Evolutionary conservation across 192 early-diverging fungal species (phyloP).

Genomic region (Mortierella hygrophila): DNA sequence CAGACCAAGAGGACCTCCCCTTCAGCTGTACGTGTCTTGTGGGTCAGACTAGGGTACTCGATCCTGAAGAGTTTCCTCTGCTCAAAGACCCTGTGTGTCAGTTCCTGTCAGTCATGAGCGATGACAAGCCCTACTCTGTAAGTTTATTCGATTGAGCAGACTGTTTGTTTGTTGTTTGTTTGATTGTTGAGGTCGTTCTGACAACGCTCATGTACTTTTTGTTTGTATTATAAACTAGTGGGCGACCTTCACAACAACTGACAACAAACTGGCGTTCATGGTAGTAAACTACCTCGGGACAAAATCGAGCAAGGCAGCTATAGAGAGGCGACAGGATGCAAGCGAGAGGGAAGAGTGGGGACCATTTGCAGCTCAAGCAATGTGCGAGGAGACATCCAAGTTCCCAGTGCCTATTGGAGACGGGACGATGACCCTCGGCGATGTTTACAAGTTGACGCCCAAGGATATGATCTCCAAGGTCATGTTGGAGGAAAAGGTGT

Average conservation of each 20-base stretch:
- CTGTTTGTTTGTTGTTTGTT: not conserved
- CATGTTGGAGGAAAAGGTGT: conserved; percentile 10
- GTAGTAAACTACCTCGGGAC: not conserved
- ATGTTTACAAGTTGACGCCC: not conserved
- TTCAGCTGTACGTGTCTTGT: conserved; percentile 11
- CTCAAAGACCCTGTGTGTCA: not conserved
- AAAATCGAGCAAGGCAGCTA: not conserved
- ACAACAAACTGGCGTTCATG: not conserved
- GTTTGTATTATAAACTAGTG: not conserved
- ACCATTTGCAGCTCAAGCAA: not conserved
- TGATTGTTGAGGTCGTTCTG: not conserved
- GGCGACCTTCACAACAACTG: not conserved
- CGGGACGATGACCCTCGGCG: not conserved
- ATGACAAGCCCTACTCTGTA: conserved; percentile 10
- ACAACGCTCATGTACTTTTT: not conserved
- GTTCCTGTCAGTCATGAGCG: not conserved
- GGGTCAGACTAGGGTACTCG: not conserved
- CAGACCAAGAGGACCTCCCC: not conserved
- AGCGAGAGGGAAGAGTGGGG: conserved; percentile 7
- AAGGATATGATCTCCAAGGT: conserved; percentile 16
- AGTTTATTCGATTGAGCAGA: not conserved
- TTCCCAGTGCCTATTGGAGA: not conserved
- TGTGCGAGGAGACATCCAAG: not conserved
- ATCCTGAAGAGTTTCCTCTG: not conserved
- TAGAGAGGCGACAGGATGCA: not conserved